Conservation (phyloP, 768 basidiomycete species). For the Pseudohyphozyma bogoriensis region DNA sequence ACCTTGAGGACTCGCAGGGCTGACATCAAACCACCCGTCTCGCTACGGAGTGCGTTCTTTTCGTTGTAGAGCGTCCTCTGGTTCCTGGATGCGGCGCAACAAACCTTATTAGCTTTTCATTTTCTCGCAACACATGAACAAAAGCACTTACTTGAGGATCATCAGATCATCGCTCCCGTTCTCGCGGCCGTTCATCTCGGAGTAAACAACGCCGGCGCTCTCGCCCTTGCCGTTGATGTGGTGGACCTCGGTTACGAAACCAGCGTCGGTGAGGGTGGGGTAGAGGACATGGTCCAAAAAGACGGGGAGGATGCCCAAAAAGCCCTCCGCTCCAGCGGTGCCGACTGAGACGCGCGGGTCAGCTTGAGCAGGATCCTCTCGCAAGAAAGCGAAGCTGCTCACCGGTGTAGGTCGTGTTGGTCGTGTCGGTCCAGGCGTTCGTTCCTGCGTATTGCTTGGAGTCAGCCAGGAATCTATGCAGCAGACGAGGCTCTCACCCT, state of each 20-base stretch:
- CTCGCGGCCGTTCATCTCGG: constrained; percentile 80
- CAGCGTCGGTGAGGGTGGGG: constrained; percentile 81
- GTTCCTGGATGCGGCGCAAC: constrained; percentile 43
- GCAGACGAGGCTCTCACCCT: background rate
- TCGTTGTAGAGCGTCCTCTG: constrained; percentile 72
- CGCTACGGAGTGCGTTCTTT: constrained; percentile 82
- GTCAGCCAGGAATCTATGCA: constrained; percentile 28
- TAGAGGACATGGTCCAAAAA: constrained; percentile 95
- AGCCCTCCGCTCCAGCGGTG: constrained; percentile 86
- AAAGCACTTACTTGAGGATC: constrained; percentile 57
- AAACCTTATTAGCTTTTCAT: too few relatives aligned
- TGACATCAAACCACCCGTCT: constrained; percentile 93
- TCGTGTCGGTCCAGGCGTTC: constrained; percentile 92
- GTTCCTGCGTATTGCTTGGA: too few relatives aligned
- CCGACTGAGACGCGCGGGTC: constrained; percentile 36
- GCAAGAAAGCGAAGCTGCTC: too few relatives aligned
- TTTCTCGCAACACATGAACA: too few relatives aligned
- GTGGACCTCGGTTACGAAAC: constrained; percentile 55
- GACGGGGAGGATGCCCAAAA: constrained; percentile 45
- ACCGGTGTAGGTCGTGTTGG: constrained; percentile 83
- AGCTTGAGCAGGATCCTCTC: too few relatives aligned
- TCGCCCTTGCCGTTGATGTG: constrained; percentile 84
- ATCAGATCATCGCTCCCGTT: constrained; percentile 86
- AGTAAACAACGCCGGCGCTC: constrained; percentile 87
- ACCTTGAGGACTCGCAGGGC: constrained; percentile 73